phyloP scores from a whole-genome alignment of 2,329 filamentous ascomycete genomes.

The Aspergillus sp. region DNA sequence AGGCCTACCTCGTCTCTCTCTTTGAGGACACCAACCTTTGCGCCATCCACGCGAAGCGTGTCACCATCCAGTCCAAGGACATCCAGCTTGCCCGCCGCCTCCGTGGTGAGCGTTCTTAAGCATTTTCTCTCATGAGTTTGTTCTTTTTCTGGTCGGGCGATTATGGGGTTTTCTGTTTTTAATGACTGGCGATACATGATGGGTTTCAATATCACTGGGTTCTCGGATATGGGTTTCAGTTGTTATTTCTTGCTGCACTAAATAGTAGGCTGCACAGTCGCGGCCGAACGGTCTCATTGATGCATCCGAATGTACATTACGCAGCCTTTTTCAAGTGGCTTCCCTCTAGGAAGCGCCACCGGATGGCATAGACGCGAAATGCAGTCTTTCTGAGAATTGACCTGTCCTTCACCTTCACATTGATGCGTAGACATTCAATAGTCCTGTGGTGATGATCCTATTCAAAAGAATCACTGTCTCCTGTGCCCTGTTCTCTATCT shows the following conservation, averaged over 20 bases:
- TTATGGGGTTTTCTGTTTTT: conserved; percentile 38
- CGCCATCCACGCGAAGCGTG: conserved; percentile 98
- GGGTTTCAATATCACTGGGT: conserved; percentile 43
- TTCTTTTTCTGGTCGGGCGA: conserved; percentile 37
- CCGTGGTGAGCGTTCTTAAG: conserved; percentile 85
- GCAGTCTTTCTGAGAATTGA: conserved; percentile 26
- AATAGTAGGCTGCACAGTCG: conserved; percentile 29
- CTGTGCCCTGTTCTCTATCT: too few relatives aligned
- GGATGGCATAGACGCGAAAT: conserved; percentile 37
- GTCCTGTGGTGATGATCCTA: not conserved
- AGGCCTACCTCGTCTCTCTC: conserved; percentile 96
- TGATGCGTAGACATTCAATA: not conserved
- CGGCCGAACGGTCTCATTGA: conserved; percentile 29
- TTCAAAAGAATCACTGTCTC: too few relatives aligned
- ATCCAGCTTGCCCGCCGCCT: conserved; percentile 96
- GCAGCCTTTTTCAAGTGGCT: conserved; percentile 25
- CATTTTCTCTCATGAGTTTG: conserved; percentile 25
- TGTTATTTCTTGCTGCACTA: conserved; percentile 29
- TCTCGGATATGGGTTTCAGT: conserved; percentile 35
- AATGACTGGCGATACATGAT: conserved; percentile 46
- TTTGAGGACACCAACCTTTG: conserved; percentile 99
- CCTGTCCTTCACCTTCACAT: conserved; percentile 14
- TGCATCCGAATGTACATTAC: conserved; percentile 35
- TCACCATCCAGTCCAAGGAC: conserved; percentile 92
- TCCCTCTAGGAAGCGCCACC: conserved; percentile 28